Conservation (phyloP, 2,329 filamentous ascomycete species). For the Hymenoscyphus fructigenus region DNA sequence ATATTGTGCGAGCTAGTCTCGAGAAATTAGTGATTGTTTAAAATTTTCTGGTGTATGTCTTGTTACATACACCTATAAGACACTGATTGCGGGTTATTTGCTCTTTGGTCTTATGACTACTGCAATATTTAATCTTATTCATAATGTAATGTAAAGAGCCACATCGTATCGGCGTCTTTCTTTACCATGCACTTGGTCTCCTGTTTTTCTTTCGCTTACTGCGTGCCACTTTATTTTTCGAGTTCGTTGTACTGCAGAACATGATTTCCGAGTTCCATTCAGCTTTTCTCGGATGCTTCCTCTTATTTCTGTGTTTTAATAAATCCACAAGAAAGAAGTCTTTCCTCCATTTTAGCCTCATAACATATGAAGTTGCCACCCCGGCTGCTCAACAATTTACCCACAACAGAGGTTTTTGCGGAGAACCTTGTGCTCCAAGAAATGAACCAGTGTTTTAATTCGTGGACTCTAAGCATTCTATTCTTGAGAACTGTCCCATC, state of each 20-base stretch:
- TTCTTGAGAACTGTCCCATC: not conserved
- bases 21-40: too few relatives aligned
- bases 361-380: not conserved
- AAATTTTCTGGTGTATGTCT: too few relatives aligned
- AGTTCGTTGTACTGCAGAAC: not conserved
- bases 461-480: not conserved
- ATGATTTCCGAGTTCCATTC: not conserved
- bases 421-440: conserved; percentile 10
- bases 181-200: not conserved
- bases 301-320: not conserved
- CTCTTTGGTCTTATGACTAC: too few relatives aligned
- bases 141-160: not conserved
- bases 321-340: not conserved
- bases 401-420: conserved; percentile 3
- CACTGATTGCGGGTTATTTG: too few relatives aligned
- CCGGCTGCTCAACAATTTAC: conserved; percentile 9
- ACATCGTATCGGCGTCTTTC: not conserved
- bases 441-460: not conserved
- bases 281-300: not conserved
- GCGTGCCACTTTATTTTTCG: not conserved
- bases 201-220: not conserved
- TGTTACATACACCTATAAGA: too few relatives aligned
- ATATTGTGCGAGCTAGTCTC: too few relatives aligned
- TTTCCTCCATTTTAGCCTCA: conserved; percentile 9
- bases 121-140: too few relatives aligned